Evolutionary conservation across 306 rosid species (phyloP), one percentile per base, ranked within the genome.

Genomic region (Rosa chinensis): DNA sequence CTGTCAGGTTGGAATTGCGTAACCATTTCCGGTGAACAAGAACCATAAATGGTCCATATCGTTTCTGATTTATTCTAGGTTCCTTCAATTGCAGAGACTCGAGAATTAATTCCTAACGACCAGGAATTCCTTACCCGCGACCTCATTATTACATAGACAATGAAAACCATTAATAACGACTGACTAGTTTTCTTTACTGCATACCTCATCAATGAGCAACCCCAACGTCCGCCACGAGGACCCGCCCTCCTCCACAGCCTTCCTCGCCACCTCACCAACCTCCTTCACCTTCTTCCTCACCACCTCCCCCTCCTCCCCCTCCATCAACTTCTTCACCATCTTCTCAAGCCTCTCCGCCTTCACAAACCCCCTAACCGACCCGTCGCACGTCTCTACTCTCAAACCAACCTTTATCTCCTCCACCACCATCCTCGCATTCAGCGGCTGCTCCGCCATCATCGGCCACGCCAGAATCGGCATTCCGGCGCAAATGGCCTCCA

Each of bases 381-480:
- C 79, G 4, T 79, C 79, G 17, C 75, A n/a, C 0, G 77, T 85
- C 70, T 78, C 87, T 7, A 81, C 83, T n/a, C 82, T 78, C 70
- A 87, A 2, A 40, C 89, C 89, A 14, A 83, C 82, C 75, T 52
- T 79, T 2, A 87, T 69, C 80, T 87, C 93, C 55, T 87, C 93
- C 80, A 10, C 84, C 72, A 87, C 93, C 84, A 85, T 50, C 28
- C 79, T 87, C 8, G 91, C 86, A 50, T 89, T 89, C 72, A 85
- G 4, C 4, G 45, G 84, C 49, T 89, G 89, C 0, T 89, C 89
- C 13, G 86, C 91, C 89, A 74, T 66, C 76, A 84, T 56, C 0
- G 93, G 91, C 84, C 84, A 89, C 0, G 84, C 88, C 21, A 89
- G 84, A 16, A 89, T 78, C 0, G 91, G 91, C 6, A 87, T 91